Evolutionary conservation across 805 yeast genomes (phyloP).

Genomic region (Hanseniaspora hatyaiensis): DNA sequence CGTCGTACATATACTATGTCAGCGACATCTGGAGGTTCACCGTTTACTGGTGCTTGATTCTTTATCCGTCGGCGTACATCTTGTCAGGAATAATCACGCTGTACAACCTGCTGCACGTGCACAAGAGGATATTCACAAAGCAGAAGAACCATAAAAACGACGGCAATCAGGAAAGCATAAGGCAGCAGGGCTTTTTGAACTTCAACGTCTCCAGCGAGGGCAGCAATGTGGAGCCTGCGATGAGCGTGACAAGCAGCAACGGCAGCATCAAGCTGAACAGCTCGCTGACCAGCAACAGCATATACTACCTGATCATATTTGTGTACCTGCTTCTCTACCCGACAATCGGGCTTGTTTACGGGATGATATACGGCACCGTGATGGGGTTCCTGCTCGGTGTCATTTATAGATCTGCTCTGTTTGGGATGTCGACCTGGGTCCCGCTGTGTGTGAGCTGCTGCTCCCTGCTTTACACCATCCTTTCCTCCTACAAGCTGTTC

Average conservation of each 20-base stretch:
- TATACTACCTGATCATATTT: constrained; percentile 10
- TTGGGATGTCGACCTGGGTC: constrained; percentile 90
- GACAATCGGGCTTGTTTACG: constrained; percentile 49
- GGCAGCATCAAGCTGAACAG: constrained; percentile 6
- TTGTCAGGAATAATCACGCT: constrained; percentile 43
- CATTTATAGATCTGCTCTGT: constrained; percentile 65
- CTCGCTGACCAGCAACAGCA: constrained; percentile 6
- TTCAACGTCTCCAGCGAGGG: background rate
- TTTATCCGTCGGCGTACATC: constrained; percentile 50
- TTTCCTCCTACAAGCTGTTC: constrained; percentile 48
- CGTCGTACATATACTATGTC: constrained; percentile 54
- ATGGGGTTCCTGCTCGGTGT: constrained; percentile 66
- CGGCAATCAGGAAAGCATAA: constrained; percentile 37
- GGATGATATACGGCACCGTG: constrained; percentile 59
- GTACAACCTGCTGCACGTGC: constrained; percentile 13
- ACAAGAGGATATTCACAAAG: constrained; percentile 11
- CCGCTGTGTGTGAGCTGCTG: constrained; percentile 61
- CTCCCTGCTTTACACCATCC: constrained; percentile 45
- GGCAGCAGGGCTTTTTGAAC: constrained; percentile 27
- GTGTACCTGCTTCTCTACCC: constrained; percentile 34
- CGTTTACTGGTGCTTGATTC: constrained; percentile 64
- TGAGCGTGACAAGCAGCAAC: background rate
- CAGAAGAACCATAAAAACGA: constrained; percentile 30
- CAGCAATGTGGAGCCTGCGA: background rate
- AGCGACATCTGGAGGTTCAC: constrained; percentile 76